Evolutionary conservation across 352 stramenopile species (phyloP).

Genomic region (Pythium guiyangense): DNA sequence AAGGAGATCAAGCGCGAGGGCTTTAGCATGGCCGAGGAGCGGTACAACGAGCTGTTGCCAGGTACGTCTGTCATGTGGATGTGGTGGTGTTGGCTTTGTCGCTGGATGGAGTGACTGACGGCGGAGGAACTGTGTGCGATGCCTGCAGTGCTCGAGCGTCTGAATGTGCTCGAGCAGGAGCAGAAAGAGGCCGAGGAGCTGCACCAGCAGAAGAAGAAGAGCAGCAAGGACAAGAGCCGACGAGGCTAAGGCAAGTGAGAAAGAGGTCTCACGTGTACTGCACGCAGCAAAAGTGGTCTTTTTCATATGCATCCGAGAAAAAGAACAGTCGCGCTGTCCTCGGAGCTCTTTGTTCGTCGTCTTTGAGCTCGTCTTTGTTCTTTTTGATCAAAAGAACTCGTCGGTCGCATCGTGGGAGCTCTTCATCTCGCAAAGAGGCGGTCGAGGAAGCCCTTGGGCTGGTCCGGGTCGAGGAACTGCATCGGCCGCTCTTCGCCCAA

Average conservation of each 20-base stretch:
- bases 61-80: constrained; percentile 24
- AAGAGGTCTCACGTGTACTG: no score
- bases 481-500: constrained; percentile 85
- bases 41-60: constrained; percentile 79
- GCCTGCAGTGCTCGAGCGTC: constrained; percentile 74
- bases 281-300: no score
- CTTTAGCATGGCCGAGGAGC: constrained; percentile 63
- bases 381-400: no score
- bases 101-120: no score
- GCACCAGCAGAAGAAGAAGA: constrained; percentile 73
- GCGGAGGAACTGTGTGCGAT: no score
- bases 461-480: constrained; percentile 82
- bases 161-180: constrained; percentile 77
- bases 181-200: constrained; percentile 76
- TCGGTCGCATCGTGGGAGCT: no score
- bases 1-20: constrained; percentile 88
- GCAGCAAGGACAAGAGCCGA: constrained; percentile 67
- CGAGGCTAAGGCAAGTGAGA: constrained; percentile 42
- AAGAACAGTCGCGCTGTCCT: no score
- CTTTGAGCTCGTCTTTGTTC: no score
- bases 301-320: no score
- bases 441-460: constrained; percentile 75
- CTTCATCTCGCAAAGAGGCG: constrained; percentile 56
- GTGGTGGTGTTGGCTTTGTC: background rate
- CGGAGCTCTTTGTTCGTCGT: no score